phyloP scores from a whole-genome alignment of 495 filamentous ascomycete species.

The Neurospora sp. region DNA sequence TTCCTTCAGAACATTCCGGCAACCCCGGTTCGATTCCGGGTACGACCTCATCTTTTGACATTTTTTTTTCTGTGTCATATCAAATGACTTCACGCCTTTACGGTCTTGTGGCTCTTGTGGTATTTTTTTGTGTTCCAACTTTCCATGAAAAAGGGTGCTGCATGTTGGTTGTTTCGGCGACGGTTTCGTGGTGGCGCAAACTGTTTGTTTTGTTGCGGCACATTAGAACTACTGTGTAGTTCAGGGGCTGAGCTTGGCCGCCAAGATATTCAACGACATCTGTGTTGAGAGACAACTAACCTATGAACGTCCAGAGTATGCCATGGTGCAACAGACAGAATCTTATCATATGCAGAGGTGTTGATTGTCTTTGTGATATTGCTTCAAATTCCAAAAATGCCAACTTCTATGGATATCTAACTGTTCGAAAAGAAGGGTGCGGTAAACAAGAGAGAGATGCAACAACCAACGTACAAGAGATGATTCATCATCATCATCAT shows the following conservation, averaged over 20 bases:
- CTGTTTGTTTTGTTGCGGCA: neutral
- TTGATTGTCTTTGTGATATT: neutral
- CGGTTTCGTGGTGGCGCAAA: neutral
- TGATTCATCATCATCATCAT: neutral
- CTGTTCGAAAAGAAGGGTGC: neutral
- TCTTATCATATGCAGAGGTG: neutral
- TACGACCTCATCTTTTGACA: conserved; percentile 10
- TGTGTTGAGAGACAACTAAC: neutral
- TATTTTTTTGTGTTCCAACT: neutral
- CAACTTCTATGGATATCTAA: neutral
- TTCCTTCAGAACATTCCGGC: conserved; percentile 8
- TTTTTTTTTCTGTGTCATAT: neutral
- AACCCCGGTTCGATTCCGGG: conserved; percentile 27
- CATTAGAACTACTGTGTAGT: neutral
- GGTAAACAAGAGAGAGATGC: neutral
- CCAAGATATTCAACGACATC: neutral
- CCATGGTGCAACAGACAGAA: neutral
- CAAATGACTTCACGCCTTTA: too few species aligned
- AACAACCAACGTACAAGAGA: neutral
- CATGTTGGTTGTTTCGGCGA: neutral
- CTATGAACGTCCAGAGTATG: neutral
- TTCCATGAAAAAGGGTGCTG: neutral
- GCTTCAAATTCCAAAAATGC: neutral
- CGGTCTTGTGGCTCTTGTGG: neutral
- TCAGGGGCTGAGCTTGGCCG: neutral